These are phyloP conservation scores for Neckera pumila DNA, from an alignment of 225 moss, liverwort and hornwort genomes.

Conservation along the genomic window DNA sequence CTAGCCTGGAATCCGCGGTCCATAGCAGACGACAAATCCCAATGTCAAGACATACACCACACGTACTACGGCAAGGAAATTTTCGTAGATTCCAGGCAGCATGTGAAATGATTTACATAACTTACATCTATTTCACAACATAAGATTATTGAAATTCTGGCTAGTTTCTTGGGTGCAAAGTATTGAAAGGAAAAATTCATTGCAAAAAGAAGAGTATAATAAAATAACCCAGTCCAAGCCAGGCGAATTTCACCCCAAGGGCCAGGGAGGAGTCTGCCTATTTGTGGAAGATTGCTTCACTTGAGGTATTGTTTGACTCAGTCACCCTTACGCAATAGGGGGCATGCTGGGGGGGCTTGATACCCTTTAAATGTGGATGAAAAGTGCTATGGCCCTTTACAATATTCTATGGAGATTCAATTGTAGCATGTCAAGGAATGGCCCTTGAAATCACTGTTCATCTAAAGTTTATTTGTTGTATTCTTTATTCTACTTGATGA, in stretches of 20 bases:
- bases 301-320: background rate
- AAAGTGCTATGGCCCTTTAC: no score
- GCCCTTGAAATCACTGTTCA: no score
- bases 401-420: no score
- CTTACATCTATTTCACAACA: background rate
- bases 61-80: background rate
- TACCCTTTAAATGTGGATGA: no score
- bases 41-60: background rate
- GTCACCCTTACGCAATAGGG: no score
- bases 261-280: background rate
- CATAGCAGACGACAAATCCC: background rate
- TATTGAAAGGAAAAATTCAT: background rate
- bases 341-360: no score
- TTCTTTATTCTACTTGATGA: no score
- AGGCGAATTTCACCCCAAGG: background rate
- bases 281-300: background rate
- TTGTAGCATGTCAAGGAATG: no score
- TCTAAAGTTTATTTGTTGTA: no score
- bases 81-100: background rate
- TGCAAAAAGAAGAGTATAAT: background rate
- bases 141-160: background rate
- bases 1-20: background rate
- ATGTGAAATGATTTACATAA: no score
- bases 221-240: background rate
- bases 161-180: background rate